Evolutionary conservation across 345 rosid species (phyloP).

Genomic region (Lepidium africanum): DNA sequence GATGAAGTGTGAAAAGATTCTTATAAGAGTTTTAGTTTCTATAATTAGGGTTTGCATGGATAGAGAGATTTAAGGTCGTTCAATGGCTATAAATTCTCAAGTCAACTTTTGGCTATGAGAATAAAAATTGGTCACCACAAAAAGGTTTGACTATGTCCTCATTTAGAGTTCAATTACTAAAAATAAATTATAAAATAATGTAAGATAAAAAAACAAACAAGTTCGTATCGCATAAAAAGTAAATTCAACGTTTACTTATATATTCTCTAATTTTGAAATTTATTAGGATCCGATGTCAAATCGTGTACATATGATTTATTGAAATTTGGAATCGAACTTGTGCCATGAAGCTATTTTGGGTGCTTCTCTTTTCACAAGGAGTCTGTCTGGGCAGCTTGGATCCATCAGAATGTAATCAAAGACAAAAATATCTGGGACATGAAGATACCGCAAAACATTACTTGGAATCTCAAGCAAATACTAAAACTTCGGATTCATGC

Average conservation of each 20-base stretch:
- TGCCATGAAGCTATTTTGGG: too few species aligned
- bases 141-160: slow-evolving; percentile 7
- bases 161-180: slow-evolving; percentile 16
- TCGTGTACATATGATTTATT: not conserved
- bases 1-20: slow-evolving; percentile 7
- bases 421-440: too few species aligned
- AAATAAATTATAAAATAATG: not conserved
- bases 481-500: too few species aligned
- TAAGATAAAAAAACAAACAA: not conserved
- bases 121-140: slow-evolving; percentile 3
- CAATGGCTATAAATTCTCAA: slow-evolving; percentile 18
- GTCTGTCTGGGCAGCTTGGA: too few species aligned
- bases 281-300: not conserved
- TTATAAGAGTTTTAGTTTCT: slow-evolving; percentile 23
- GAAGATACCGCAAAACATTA: too few species aligned
- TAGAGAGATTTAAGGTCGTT: slow-evolving; percentile 11
- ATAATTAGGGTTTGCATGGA: slow-evolving; percentile 19
- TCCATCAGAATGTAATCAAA: too few species aligned
- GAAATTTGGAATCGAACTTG: too few species aligned
- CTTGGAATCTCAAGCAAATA: too few species aligned
- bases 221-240: not conserved
- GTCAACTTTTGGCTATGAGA: not conserved
- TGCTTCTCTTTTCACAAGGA: too few species aligned
- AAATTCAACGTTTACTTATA: not conserved
- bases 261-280: not conserved